Evolutionary conservation across 179 eudicot genomes (phyloP).

Genomic region (Heliamphora ciliata): DNA sequence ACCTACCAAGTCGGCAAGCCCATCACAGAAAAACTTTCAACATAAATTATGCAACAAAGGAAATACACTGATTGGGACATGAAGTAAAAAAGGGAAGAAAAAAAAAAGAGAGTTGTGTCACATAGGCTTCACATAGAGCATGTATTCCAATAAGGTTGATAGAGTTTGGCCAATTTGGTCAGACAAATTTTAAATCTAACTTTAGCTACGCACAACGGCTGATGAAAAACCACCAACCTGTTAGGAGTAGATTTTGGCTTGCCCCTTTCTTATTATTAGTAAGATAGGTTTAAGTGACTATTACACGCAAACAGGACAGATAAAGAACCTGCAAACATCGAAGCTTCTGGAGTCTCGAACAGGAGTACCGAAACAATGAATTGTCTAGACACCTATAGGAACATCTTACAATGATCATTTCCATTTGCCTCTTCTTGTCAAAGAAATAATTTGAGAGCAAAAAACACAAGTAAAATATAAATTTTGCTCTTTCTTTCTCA

Average conservation of each 20-base stretch:
- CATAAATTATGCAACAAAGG: not conserved
- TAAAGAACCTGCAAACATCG: not conserved
- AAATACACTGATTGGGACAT: not conserved
- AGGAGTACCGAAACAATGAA: too few species aligned
- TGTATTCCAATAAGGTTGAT: not conserved
- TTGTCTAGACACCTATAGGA: too few species aligned
- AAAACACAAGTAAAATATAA: too few species aligned
- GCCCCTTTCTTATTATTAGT: too few species aligned
- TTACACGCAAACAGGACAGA: not conserved
- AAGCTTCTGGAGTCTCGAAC: not conserved
- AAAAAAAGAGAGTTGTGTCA: not conserved
- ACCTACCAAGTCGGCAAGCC: not conserved
- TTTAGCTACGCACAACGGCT: too few species aligned
- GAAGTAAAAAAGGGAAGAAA: not conserved
- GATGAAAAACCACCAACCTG: too few species aligned
- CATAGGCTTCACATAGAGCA: not conserved
- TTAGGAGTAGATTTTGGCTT: too few species aligned
- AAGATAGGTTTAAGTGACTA: not conserved
- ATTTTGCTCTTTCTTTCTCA: too few species aligned
- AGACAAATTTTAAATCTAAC: not conserved
- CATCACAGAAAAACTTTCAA: constrained; percentile 1
- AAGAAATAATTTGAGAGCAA: too few species aligned
- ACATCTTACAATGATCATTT: too few species aligned
- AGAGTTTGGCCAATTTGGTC: not conserved
- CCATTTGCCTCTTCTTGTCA: too few species aligned